phyloP scores from a whole-genome alignment of 495 filamentous ascomycete genomes.

The Letharia columbiana region DNA sequence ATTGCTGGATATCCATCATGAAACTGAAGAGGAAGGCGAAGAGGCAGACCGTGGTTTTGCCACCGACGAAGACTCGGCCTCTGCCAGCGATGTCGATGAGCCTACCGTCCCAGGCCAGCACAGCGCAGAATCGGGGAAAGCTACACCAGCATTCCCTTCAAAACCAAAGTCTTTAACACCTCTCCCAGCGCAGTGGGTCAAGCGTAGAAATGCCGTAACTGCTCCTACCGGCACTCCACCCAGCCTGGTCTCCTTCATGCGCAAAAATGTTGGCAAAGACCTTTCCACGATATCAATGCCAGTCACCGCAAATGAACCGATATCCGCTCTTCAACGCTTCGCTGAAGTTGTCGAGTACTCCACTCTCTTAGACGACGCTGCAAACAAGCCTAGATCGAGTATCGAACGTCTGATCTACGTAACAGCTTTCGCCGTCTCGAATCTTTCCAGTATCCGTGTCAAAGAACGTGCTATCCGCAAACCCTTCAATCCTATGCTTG shows the following conservation, averaged over 20 bases:
- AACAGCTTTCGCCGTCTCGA: constrained; percentile 81
- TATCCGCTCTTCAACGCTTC: constrained; percentile 75
- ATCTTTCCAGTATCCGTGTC: constrained; percentile 67
- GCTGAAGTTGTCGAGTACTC: constrained; percentile 89
- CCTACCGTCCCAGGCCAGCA: constrained; percentile 31
- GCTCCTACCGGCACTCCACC: constrained; percentile 70
- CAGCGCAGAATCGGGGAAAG: constrained; percentile 27
- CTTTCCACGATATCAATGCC: constrained; percentile 95
- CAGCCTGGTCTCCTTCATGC: constrained; percentile 83
- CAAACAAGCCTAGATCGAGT: constrained; percentile 43
- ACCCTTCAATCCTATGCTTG: constrained; percentile 95
- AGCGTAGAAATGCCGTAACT: constrained; percentile 61
- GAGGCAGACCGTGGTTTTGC: constrained; percentile 27
- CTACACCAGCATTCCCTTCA: constrained; percentile 55
- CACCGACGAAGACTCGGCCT: constrained; percentile 46
- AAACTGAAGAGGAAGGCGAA: constrained; percentile 48
- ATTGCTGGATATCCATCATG: constrained; percentile 61
- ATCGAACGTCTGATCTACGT: constrained; percentile 72
- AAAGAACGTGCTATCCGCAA: constrained; percentile 91
- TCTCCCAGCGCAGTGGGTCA: constrained; percentile 59
- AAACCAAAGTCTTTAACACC: constrained; percentile 69
- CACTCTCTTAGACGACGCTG: constrained; percentile 67
- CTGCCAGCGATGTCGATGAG: constrained; percentile 48
- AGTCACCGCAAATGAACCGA: constrained; percentile 89
- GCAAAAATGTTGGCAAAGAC: constrained; percentile 98